Conservation (phyloP, 176 grass and related monocot genomes). For the Bonia amplexicaulis region DNA sequence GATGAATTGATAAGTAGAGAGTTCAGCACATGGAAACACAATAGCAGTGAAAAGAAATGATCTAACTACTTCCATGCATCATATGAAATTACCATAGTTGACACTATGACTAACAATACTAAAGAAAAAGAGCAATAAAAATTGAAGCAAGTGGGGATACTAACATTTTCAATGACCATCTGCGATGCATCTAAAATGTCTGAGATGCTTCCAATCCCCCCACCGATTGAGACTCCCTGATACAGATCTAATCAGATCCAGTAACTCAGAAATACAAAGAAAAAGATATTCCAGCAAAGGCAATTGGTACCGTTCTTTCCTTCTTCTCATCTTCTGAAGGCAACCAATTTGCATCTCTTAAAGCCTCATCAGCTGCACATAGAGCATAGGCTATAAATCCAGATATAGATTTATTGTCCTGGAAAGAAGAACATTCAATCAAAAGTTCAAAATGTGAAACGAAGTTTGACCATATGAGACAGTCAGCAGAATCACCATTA, state of each 20-base stretch:
- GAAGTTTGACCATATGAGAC: neutral
- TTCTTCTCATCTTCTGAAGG: slow-evolving; percentile 61
- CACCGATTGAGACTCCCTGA: slow-evolving; percentile 88
- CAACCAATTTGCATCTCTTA: slow-evolving; percentile 81
- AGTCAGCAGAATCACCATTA: neutral
- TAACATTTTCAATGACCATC: slow-evolving; percentile 80
- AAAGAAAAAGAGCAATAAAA: neutral
- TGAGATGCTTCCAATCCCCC: slow-evolving; percentile 86
- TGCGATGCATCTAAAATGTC: slow-evolving; percentile 81
- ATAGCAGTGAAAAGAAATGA: neutral
- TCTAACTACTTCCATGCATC: neutral
- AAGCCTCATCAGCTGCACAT: slow-evolving; percentile 88
- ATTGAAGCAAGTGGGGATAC: neutral
- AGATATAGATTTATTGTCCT: slow-evolving; percentile 85
- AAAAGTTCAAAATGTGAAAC: neutral
- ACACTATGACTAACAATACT: neutral
- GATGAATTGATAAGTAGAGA: neutral
- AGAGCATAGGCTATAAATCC: slow-evolving; percentile 90
- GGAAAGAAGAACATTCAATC: slow-evolving; percentile 39
- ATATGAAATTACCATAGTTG: neutral
- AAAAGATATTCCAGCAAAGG: neutral
- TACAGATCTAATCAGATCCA: slow-evolving; percentile 32
- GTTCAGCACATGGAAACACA: neutral
- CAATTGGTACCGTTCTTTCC: slow-evolving; percentile 68
- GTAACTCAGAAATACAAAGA: neutral